phyloP scores from a whole-genome alignment of 208 protist genomes.

The Strigomonas culicis region DNA sequence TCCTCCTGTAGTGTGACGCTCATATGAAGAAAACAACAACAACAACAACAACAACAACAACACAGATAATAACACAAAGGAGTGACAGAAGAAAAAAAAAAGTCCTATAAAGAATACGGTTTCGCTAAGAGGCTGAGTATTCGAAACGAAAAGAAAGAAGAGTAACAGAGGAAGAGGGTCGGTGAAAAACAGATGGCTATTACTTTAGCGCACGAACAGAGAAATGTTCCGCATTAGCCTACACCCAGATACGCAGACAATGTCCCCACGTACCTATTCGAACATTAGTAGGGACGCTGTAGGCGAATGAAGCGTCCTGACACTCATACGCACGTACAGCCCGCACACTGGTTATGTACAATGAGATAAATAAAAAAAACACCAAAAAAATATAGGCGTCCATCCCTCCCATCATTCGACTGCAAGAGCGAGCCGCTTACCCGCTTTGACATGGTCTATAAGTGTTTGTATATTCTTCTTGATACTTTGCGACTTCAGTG shows the following conservation, averaged over 20 bases:
- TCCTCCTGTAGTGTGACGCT: background rate
- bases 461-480: constrained; percentile 63
- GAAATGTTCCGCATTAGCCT: no score
- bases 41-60: background rate
- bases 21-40: constrained; percentile 11
- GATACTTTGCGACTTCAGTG: constrained; percentile 38
- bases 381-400: background rate
- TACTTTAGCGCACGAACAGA: background rate
- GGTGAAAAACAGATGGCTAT: background rate
- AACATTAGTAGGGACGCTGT: no score
- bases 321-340: background rate
- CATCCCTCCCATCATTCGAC: background rate
- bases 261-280: no score
- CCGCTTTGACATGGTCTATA: constrained; percentile 24
- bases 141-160: no score
- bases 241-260: no score
- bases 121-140: no score
- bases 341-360: background rate
- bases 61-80: background rate
- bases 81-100: constrained; percentile 1
- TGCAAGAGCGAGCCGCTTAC: constrained; percentile 1
- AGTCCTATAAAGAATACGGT: no score
- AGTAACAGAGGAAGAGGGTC: background rate
- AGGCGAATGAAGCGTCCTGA: no score
- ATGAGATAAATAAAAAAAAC: constrained; percentile 12